These are phyloP conservation scores for Kuraishia cidri DNA, from an alignment of 805 yeast species.

Conservation along the genomic window DNA sequence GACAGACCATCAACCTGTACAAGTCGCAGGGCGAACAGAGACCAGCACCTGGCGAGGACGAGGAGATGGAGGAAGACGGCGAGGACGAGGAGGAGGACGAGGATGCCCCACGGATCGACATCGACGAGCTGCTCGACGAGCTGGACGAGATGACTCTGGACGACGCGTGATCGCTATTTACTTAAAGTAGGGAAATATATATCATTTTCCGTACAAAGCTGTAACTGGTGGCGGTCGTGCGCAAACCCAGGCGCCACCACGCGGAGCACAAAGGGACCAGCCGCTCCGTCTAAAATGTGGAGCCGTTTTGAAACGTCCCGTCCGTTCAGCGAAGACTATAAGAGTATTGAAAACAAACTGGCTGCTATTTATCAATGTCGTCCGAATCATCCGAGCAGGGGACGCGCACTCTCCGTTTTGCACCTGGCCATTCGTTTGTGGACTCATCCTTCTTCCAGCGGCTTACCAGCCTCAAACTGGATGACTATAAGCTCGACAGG, in stretches of 20 bases:
- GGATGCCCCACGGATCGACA: conserved; percentile 81
- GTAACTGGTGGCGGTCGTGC: no score
- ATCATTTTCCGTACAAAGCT: no score
- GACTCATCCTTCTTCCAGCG: conserved; percentile 84
- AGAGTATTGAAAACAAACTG: no score
- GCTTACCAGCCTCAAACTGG: conserved; percentile 65
- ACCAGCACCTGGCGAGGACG: conserved; percentile 17
- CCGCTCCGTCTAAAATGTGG: no score
- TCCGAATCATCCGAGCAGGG: background rate
- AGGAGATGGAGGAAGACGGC: conserved; percentile 35
- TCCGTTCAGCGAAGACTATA: no score
- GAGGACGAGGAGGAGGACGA: conserved; percentile 52
- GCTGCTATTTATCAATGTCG: no score
- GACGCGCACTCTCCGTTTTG: no score
- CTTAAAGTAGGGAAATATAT: background rate
- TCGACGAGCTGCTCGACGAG: conserved; percentile 92
- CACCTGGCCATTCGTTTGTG: conserved; percentile 58
- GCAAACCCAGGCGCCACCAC: no score
- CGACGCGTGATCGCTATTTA: no score
- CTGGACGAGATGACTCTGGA: conserved; percentile 88
- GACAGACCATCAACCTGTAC: conserved; percentile 85
- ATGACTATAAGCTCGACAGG: conserved; percentile 58
- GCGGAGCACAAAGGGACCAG: no score
- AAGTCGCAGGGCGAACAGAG: conserved; percentile 38
- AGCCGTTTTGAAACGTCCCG: no score